Evolutionary conservation across 495 filamentous ascomycete species (phyloP), one percentile per base, ranked within the genome.

Genomic region (Xylaria acuta): DNA sequence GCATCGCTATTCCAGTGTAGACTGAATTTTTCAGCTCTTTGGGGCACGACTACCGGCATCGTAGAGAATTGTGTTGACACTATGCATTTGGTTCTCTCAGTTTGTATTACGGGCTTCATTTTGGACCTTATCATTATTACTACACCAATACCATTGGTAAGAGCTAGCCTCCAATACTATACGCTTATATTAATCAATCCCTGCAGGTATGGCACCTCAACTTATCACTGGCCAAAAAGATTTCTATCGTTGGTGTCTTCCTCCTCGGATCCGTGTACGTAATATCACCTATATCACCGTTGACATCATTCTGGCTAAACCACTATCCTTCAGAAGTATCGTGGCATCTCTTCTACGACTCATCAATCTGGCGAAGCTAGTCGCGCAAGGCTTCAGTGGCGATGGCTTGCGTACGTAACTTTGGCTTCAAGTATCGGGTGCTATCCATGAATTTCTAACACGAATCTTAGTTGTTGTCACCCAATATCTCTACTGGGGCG

Each of bases 101-200:
- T 79, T 6, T 69, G 59, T 22, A 72, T 74, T n/a, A 70, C 75
- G 0, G 77, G 73, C 22, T 75, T 78, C 47, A 62, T 75, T 30
- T 67, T 71, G 7, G 79, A 80, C 58, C 18, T 77, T 0, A 49
- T 75, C 14, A 76, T 80, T 41, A 70, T 77, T 20, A 27, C 34
- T 12, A 73, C 75, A 34, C 79, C 79, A 7, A 43, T 78, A 12
- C 75, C 77, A 18, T 34, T 78, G 30, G 79, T 80, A 72, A 60
- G 77, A 69, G 20, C 36, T 5, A 32, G 3, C 27, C 30, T 40
- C 3, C n/a, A 30, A 47, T 64, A 49, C 51, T 38, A 51, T 62
- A 34, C 5, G 16, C 54, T 18, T 25, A 1, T 54, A 47, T 32
- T 68, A 68, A 68, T 20, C 9, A 12, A 0, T 30, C 6, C 5